These are phyloP conservation scores for Cicer yamashitae DNA, from an alignment of 306 rosid species.

Conservation along the genomic window DNA sequence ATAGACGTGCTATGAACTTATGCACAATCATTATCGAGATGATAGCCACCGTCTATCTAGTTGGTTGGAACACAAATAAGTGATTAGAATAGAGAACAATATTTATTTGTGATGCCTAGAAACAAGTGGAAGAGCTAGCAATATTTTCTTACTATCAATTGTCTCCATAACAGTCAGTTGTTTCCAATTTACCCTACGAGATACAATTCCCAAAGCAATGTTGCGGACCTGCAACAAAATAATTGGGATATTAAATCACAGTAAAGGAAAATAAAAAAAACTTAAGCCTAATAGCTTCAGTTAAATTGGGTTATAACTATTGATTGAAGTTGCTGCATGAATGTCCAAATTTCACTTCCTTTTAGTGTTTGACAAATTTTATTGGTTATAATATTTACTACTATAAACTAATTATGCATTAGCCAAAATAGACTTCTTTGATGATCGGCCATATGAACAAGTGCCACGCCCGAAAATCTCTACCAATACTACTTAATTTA, in stretches of 20 bases:
- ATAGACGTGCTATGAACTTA: not conserved
- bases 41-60: slow-evolving; percentile 26
- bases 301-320: slow-evolving; percentile 14
- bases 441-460: slow-evolving; percentile 4
- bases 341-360: slow-evolving; percentile 26
- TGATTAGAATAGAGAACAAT: slow-evolving; percentile 1
- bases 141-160: slow-evolving; percentile 67
- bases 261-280: slow-evolving; percentile 21
- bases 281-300: not conserved
- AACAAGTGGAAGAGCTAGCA: slow-evolving; percentile 20
- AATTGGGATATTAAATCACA: slow-evolving; percentile 22
- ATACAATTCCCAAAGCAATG: slow-evolving; percentile 87
- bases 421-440: slow-evolving; percentile 7
- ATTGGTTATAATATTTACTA: slow-evolving; percentile 4
- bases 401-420: slow-evolving; percentile 31
- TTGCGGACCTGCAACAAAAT: slow-evolving; percentile 78
- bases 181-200: slow-evolving; percentile 91
- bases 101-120: not conserved
- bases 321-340: slow-evolving; percentile 30
- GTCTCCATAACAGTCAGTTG: slow-evolving; percentile 79
- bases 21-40: slow-evolving; percentile 6
- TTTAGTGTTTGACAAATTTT: slow-evolving; percentile 17
- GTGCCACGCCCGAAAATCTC: not conserved
- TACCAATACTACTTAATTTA: not conserved
- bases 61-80: not conserved